Conservation (phyloP, 345 rosid genomes). For the Ceriops zippeliana region DNA sequence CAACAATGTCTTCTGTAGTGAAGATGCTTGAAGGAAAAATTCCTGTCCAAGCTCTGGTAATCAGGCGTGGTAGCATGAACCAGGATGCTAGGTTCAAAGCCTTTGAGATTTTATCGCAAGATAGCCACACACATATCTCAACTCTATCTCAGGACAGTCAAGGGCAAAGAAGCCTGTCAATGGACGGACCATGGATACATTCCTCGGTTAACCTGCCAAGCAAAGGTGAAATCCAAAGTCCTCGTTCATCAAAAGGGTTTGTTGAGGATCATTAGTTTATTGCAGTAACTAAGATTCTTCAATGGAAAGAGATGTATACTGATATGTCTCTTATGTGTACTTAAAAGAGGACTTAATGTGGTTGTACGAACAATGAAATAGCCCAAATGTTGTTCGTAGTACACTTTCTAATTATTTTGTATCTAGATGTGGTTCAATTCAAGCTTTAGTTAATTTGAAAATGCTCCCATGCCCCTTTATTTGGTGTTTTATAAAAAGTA, state of each 20-base stretch:
- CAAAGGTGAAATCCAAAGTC: constrained; percentile 29
- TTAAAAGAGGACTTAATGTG: too few species aligned
- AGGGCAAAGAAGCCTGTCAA: constrained; percentile 42
- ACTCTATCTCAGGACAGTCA: constrained; percentile 38
- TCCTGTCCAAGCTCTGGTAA: constrained; percentile 62
- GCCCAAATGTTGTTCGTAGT: too few species aligned
- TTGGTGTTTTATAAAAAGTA: too few species aligned
- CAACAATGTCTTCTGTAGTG: constrained; percentile 79
- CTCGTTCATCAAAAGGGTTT: constrained; percentile 29
- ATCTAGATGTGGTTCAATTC: too few species aligned
- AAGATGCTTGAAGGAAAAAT: constrained; percentile 76
- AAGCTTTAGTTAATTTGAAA: too few species aligned
- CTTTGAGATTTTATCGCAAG: constrained; percentile 59
- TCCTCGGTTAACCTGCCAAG: constrained; percentile 40
- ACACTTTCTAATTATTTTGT: too few species aligned
- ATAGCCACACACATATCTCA: constrained; percentile 52
- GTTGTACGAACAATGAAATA: too few species aligned
- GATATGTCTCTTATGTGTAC: too few species aligned
- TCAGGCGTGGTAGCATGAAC: constrained; percentile 46
- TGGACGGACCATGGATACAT: constrained; percentile 68
- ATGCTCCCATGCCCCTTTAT: too few species aligned
- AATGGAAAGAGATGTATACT: background rate
- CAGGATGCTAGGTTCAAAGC: constrained; percentile 75
- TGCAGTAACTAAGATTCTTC: background rate
- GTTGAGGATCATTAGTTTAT: constrained; percentile 19